phyloP scores from a whole-genome alignment of 352 stramenopile genomes.

The Phytophthora pini region DNA sequence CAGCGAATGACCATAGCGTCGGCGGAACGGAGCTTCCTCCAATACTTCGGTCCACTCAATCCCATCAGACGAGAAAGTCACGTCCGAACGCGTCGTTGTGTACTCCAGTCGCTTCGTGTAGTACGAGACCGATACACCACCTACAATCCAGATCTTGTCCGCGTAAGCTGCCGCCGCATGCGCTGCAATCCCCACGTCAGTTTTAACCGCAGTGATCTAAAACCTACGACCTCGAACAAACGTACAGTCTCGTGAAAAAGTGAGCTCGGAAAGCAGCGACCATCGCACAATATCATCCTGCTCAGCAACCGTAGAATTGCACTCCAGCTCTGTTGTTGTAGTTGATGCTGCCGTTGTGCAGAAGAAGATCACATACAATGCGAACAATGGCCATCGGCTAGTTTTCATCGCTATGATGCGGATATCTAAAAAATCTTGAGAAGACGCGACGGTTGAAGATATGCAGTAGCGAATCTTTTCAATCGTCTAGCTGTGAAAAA shows the following conservation, averaged over 20 bases:
- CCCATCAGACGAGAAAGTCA: constrained; percentile 67
- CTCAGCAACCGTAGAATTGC: constrained; percentile 53
- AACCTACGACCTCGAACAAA: neutral
- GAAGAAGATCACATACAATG: neutral
- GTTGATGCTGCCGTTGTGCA: constrained; percentile 1
- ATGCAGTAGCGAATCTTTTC: neutral
- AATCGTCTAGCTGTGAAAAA: constrained; percentile 18
- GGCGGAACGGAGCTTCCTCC: constrained; percentile 76
- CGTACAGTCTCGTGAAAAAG: constrained; percentile 76
- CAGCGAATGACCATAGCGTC: constrained; percentile 78
- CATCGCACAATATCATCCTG: constrained; percentile 59
- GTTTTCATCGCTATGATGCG: constrained; percentile 12
- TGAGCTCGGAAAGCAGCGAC: constrained; percentile 55
- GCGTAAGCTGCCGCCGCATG: constrained; percentile 69
- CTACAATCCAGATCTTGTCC: constrained; percentile 74
- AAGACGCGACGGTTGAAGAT: constrained; percentile 24
- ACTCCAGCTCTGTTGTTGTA: constrained; percentile 38
- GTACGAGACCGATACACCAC: constrained; percentile 75
- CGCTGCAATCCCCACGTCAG: constrained; percentile 34
- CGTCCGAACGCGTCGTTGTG: constrained; percentile 70
- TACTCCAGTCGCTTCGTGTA: constrained; percentile 79
- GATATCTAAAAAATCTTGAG: constrained; percentile 19
- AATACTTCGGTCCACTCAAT: constrained; percentile 65
- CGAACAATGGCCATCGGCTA: constrained; percentile 5
- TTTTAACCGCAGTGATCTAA: no score